Evolutionary conservation across 2,329 filamentous ascomycete genomes (phyloP).

Genomic region (Colletotrichum sp.): DNA sequence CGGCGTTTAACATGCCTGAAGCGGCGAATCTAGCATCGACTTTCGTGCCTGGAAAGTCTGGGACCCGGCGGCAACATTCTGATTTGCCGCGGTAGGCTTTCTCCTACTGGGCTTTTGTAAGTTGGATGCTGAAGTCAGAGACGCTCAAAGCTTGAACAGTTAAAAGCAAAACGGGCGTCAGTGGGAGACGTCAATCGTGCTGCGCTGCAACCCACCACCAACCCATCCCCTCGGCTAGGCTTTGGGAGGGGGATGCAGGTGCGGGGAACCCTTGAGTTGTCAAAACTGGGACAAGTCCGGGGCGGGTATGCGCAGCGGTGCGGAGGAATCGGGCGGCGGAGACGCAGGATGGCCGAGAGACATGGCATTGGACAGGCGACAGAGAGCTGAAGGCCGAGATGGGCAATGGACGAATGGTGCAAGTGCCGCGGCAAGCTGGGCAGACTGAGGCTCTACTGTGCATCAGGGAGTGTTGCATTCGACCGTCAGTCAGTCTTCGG

Average conservation of each 20-base stretch:
- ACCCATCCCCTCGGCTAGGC: neutral
- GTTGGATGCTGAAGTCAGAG: neutral
- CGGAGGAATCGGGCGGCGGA: neutral
- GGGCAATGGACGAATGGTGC: neutral
- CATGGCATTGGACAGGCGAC: neutral
- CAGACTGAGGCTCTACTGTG: neutral
- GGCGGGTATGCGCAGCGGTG: neutral
- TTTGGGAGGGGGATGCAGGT: neutral
- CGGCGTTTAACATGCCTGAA: neutral
- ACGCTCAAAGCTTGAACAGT: neutral
- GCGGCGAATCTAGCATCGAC: neutral
- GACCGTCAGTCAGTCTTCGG: neutral
- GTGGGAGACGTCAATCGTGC: neutral
- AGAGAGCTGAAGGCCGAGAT: neutral
- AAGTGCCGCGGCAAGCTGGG: neutral
- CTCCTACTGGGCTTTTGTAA: neutral
- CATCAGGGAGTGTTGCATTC: neutral
- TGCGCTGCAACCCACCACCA: conserved; percentile 2
- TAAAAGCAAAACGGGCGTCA: neutral
- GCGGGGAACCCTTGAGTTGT: conserved; percentile 16
- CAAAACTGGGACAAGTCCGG: neutral
- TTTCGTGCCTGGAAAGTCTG: neutral
- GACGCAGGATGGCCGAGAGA: neutral
- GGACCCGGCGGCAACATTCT: neutral
- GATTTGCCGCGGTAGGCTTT: neutral